Evolutionary conservation across 106 monocot species (phyloP).

Genomic region (Allium cepa): DNA sequence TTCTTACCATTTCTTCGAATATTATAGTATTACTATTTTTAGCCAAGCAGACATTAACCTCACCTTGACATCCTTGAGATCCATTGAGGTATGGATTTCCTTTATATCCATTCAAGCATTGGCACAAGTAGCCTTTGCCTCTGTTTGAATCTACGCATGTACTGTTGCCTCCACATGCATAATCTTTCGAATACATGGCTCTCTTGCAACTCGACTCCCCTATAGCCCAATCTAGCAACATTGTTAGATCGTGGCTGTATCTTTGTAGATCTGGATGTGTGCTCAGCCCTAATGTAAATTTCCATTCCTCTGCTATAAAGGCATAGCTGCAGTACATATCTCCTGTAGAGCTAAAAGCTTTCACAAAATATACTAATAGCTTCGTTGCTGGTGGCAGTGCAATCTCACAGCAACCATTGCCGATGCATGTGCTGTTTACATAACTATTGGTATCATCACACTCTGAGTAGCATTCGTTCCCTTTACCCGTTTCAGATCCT

Average conservation of each 20-base stretch:
- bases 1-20: too few relatives aligned
- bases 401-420: neutral
- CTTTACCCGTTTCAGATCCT: neutral
- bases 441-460: neutral
- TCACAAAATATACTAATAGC: neutral
- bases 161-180: constrained; percentile 1
- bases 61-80: neutral
- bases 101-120: constrained; percentile 1
- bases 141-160: constrained; percentile 1
- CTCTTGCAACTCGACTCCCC: neutral
- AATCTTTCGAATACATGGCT: neutral
- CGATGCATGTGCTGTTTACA: neutral
- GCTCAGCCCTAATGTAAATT: neutral
- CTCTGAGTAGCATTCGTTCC: neutral
- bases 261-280: neutral
- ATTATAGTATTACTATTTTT: too few relatives aligned
- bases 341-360: neutral
- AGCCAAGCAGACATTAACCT: neutral
- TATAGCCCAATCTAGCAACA: constrained; percentile 1
- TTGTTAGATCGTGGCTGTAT: neutral
- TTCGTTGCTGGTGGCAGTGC: neutral
- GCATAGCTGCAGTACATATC: neutral
- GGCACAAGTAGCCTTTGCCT: neutral
- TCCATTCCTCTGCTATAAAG: constrained; percentile 4
- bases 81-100: neutral